phyloP scores from a whole-genome alignment of 148 eudicot species.

The Vaccinium myrtillus region DNA sequence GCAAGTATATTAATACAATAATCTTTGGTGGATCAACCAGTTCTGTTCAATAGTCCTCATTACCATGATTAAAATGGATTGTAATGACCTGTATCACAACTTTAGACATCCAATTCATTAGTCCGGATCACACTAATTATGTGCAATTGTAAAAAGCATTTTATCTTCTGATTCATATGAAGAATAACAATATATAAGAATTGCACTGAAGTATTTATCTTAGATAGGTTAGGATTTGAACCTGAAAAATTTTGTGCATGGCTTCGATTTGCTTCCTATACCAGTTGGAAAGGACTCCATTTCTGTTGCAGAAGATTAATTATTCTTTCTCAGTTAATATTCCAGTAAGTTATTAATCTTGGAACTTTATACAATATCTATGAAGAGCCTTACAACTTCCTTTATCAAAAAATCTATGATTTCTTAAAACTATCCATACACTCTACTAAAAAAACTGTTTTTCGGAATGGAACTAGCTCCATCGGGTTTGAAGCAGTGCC shows the following conservation, averaged over 20 bases:
- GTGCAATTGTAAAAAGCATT: constrained; percentile 26
- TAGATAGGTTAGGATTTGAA: constrained; percentile 68
- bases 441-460: too few relatives aligned
- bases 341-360: constrained; percentile 38
- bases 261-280: constrained; percentile 99
- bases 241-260: constrained; percentile 99
- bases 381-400: background rate
- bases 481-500: too few relatives aligned
- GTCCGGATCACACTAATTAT: constrained; percentile 40
- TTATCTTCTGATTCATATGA: constrained; percentile 26
- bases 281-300: constrained; percentile 80
- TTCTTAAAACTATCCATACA: background rate
- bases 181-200: constrained; percentile 22
- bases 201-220: constrained; percentile 41
- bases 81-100: constrained; percentile 70
- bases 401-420: background rate
- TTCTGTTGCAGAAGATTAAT: constrained; percentile 91
- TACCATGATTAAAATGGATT: constrained; percentile 43
- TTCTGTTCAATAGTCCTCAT: constrained; percentile 46
- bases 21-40: constrained; percentile 34
- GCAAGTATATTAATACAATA: constrained; percentile 21
- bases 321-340: constrained; percentile 38
- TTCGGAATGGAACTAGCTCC: too few relatives aligned
- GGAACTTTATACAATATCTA: constrained; percentile 22
- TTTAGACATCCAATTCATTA: constrained; percentile 58